Percentiles rank a stretch among this genome's conserved stretches.
These are phyloP conservation scores for Eucalyptus cloeziana DNA, from an alignment of 345 rosid genomes.

Conservation along the genomic window DNA sequence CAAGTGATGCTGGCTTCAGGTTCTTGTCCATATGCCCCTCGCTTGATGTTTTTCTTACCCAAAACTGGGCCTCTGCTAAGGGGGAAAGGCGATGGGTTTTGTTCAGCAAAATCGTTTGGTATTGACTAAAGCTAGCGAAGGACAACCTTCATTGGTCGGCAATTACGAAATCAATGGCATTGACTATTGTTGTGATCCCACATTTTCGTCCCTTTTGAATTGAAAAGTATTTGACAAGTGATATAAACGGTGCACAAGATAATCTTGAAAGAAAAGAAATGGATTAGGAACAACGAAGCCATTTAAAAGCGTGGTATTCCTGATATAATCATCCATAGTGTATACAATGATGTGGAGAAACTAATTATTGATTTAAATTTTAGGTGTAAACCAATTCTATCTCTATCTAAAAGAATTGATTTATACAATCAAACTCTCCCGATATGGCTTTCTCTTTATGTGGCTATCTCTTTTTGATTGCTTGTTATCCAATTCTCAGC, in stretches of 20 bases:
- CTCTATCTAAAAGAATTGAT: too few relatives aligned
- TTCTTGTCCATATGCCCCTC: not conserved
- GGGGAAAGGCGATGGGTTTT: not conserved
- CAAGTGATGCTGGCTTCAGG: not conserved
- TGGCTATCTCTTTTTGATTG: too few relatives aligned
- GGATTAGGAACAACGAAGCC: too few relatives aligned
- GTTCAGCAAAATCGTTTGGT: not conserved
- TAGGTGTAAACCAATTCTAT: too few relatives aligned
- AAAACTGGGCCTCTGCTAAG: not conserved
- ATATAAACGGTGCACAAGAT: not conserved
- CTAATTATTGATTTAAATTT: too few relatives aligned
- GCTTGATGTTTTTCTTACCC: not conserved
- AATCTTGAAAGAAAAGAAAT: not conserved
- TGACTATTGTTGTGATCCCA: not conserved
- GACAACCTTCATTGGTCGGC: not conserved
- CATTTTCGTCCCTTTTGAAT: not conserved
- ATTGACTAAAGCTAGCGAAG: not conserved
- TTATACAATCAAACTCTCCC: too few relatives aligned
- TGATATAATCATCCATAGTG: too few relatives aligned
- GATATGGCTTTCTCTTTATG: too few relatives aligned
- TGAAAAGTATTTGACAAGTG: not conserved
- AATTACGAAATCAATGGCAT: not conserved
- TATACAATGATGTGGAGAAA: too few relatives aligned
- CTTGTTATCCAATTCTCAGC: too few relatives aligned
- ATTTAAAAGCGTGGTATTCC: too few relatives aligned